Evolutionary conservation across 352 stramenopile genomes (phyloP), one percentile per base, ranked within the genome.

Genomic region (Phytophthora pistaciae): DNA sequence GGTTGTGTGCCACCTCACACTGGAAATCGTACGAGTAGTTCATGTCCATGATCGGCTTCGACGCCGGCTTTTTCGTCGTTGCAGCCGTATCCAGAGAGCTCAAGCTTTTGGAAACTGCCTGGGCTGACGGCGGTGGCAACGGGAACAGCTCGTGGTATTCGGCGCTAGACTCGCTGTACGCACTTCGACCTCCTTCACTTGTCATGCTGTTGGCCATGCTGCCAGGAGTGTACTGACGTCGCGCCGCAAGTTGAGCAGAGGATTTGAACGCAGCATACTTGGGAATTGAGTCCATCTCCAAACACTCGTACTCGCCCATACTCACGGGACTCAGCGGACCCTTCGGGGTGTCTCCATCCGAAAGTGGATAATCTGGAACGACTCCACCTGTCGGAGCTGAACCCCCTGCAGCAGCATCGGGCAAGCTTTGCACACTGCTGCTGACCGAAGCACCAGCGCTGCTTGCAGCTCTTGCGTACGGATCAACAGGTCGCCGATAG

Each of bases 181-280:
- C 64, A 54, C 59, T 74, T 61, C 64, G 66, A 3, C 53, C 66
- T 63, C 70, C 66, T 27, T 77, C 66, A 62, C 66, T 76, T 54
- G 64, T 66, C 44, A 64, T 60, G 31, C 68, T 77, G 23, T 48
- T 60, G 16, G 60, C 57, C 64, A 79, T 56, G 11, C 64, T 78
- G 18, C 59, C 21, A 50, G 33, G 27, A 27, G 66, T 33, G 25
- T 64, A 70, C 36, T 80, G 60, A 16, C 64, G 70, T 16, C 73
- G 63, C 3, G 74, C 54, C 29, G 68, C 72, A 1, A 73, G 60
- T 49, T 80, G 61, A 65, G 74, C 54, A 25, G 83, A 86, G 7
- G 85, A 79, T 72, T 88, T 90, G 64, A 91, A 92, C 0, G 83
- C 85, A 3, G 83, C 79, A 66, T 92, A 92, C 38, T 92, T 87